phyloP scores from a whole-genome alignment of 2,329 filamentous ascomycete genomes.

The Decorospora gaudefroyi region DNA sequence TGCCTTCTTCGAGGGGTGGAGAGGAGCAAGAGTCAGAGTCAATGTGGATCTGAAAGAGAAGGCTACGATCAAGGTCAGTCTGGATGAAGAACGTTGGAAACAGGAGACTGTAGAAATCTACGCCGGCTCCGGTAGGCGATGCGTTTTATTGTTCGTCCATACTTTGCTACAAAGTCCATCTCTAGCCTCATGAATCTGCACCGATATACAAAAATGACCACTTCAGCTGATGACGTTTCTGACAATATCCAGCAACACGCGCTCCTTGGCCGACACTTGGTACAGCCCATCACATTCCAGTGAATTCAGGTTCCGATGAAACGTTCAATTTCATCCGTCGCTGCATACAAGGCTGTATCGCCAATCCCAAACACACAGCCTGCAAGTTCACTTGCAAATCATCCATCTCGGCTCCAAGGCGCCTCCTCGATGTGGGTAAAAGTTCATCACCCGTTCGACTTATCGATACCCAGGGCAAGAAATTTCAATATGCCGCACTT shows the following conservation, averaged over 20 bases:
- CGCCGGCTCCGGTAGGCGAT: constrained; percentile 33
- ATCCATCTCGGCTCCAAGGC: constrained; percentile 30
- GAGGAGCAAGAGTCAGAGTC: constrained; percentile 25
- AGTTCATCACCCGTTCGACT: constrained; percentile 37
- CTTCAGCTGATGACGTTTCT: constrained; percentile 3
- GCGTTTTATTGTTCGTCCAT: not conserved
- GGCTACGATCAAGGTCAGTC: constrained; percentile 29
- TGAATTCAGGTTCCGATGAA: constrained; percentile 40
- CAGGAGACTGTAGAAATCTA: constrained; percentile 36
- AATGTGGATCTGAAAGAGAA: constrained; percentile 37
- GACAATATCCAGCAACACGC: constrained; percentile 28
- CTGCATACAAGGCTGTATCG: constrained; percentile 41
- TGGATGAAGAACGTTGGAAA: constrained; percentile 32
- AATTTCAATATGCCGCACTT: constrained; percentile 37
- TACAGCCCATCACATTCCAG: constrained; percentile 34
- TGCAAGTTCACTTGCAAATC: constrained; percentile 29
- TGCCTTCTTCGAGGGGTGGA: constrained; percentile 36
- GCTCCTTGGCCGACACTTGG: constrained; percentile 41
- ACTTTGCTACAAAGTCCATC: not conserved
- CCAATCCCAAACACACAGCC: constrained; percentile 36
- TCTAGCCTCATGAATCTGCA: not conserved
- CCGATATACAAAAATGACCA: not conserved
- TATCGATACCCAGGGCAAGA: constrained; percentile 38
- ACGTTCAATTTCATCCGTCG: constrained; percentile 41
- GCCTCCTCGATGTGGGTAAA: constrained; percentile 41